Conservation (phyloP, 148 eudicot species). For the Heliamphora exappendiculata region DNA sequence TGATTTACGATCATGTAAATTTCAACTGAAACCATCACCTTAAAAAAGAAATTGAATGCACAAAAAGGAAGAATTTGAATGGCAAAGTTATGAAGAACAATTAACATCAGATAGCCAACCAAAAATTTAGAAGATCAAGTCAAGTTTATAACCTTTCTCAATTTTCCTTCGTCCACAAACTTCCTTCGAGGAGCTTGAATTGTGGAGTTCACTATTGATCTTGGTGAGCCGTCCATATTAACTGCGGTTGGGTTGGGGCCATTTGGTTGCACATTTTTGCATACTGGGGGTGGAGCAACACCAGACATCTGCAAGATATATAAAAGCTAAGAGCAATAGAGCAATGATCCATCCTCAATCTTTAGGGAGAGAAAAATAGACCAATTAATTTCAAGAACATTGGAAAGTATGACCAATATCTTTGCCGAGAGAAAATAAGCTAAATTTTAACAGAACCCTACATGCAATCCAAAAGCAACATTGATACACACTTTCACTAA, state of each 20-base stretch:
- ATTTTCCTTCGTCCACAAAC: constrained; percentile 91
- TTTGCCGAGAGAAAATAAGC: background rate
- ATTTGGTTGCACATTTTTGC: constrained; percentile 55
- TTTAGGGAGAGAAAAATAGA: background rate
- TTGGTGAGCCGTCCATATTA: constrained; percentile 60
- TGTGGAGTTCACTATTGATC: constrained; percentile 59
- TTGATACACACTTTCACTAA: background rate
- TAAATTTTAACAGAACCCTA: background rate
- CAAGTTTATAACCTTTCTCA: constrained; percentile 66
- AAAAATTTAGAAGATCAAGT: constrained; percentile 1
- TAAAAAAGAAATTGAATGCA: background rate
- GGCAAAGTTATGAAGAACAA: background rate
- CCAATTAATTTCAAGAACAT: background rate
- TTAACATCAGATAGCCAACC: background rate
- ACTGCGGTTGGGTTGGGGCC: constrained; percentile 36
- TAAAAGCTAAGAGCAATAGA: constrained; percentile 21
- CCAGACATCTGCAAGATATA: constrained; percentile 66
- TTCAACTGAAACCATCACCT: background rate
- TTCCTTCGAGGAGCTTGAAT: constrained; percentile 92
- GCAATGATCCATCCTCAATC: constrained; percentile 8
- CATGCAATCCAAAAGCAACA: background rate
- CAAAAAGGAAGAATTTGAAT: background rate
- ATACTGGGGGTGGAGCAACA: constrained; percentile 79
- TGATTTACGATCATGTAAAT: background rate
- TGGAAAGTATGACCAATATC: background rate